Conservation (phyloP, 805 yeast genomes). For the Metschnikowia henanensis region DNA sequence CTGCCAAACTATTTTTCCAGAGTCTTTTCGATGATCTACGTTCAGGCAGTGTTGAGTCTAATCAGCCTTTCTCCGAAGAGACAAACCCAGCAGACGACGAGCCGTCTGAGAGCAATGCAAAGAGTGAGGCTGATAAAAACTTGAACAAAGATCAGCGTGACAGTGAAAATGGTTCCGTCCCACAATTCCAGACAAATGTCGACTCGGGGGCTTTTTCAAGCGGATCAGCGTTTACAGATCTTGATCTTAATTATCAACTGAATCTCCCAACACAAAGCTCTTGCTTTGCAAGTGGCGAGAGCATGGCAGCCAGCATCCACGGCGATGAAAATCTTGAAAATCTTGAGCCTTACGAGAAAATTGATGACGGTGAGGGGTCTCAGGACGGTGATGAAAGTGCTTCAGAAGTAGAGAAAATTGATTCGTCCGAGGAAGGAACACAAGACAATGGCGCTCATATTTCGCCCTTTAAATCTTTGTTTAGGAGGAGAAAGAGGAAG, state of each 20-base stretch:
- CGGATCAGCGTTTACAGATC: no score
- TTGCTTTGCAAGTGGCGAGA: neutral
- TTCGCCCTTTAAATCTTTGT: neutral
- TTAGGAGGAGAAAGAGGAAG: constrained; percentile 2
- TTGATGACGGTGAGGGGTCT: neutral
- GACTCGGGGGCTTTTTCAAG: no score
- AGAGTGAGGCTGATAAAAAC: neutral
- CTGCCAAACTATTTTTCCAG: neutral
- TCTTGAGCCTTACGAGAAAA: neutral
- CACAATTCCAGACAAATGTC: no score
- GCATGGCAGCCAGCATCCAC: neutral
- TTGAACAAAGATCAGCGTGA: neutral
- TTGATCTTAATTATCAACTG: neutral
- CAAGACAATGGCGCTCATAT: neutral
- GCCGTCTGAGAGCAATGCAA: neutral
- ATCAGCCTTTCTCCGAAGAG: neutral
- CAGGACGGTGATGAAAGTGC: neutral
- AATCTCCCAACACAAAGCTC: neutral
- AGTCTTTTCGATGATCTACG: neutral
- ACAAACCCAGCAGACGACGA: neutral
- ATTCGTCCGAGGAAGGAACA: neutral
- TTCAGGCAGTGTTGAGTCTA: neutral
- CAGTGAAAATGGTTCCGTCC: no score
- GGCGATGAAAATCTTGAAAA: neutral
- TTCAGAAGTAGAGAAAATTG: neutral